Conservation (phyloP, 192 early-diverging fungal species). For the Umbelopsis isabellina region DNA sequence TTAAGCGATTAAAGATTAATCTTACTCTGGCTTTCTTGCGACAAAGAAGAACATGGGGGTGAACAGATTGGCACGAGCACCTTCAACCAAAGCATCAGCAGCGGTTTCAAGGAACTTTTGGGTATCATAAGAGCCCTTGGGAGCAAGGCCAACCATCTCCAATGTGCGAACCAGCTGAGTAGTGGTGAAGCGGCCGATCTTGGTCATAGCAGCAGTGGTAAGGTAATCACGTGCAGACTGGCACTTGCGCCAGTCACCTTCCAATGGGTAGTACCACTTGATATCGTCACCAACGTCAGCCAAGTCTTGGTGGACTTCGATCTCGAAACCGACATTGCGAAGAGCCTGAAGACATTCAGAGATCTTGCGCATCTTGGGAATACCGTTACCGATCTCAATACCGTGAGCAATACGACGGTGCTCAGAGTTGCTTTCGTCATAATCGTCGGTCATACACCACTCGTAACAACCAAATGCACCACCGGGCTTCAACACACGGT, state of each 20-base stretch:
- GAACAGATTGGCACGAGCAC: slow-evolving; percentile 80
- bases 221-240: slow-evolving; percentile 55
- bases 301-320: slow-evolving; percentile 69
- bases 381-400: slow-evolving; percentile 89
- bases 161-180: slow-evolving; percentile 75
- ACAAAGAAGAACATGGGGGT: slow-evolving; percentile 96
- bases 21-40: slow-evolving; percentile 63
- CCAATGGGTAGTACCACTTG: slow-evolving; percentile 85
- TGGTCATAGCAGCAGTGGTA: slow-evolving; percentile 52
- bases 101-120: slow-evolving; percentile 81
- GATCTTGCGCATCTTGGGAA: slow-evolving; percentile 83
- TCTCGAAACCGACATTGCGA: slow-evolving; percentile 86
- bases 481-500: slow-evolving; percentile 92
- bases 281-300: slow-evolving; percentile 68
- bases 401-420: slow-evolving; percentile 80
- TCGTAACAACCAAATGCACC: slow-evolving; percentile 92
- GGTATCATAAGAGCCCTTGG: slow-evolving; percentile 84
- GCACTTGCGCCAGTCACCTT: slow-evolving; percentile 58
- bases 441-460: slow-evolving; percentile 92
- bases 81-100: slow-evolving; percentile 80
- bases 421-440: slow-evolving; percentile 72
- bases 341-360: slow-evolving; percentile 77
- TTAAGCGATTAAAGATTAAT: not conserved
- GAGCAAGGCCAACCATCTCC: slow-evolving; percentile 83
- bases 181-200: slow-evolving; percentile 72